Conservation (phyloP, 2,329 filamentous ascomycete genomes). For the Cladobotryum protrusum region DNA sequence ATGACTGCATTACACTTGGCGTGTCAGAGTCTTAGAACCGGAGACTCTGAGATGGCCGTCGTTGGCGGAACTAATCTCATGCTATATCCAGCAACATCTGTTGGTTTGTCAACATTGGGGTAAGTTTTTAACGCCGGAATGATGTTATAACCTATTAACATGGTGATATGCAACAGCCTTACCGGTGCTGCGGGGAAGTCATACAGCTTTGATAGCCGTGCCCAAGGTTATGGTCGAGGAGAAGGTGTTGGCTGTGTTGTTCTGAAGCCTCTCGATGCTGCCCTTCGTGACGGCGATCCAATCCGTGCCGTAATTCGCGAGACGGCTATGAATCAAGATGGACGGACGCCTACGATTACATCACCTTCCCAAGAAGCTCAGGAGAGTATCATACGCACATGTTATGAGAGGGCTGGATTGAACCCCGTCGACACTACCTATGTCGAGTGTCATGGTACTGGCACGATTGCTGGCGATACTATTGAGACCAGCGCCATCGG, state of each 20-base stretch:
- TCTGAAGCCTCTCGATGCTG: conserved; percentile 1
- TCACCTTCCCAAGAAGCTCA: conserved; percentile 1
- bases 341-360: conserved; percentile 2
- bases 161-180: background rate
- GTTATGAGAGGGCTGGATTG: background rate
- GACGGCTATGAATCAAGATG: conserved; percentile 4
- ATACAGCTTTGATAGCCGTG: background rate
- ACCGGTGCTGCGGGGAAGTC: background rate
- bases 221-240: conserved; percentile 7
- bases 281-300: conserved; percentile 3
- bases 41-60: conserved; percentile 2
- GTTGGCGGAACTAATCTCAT: conserved; percentile 16
- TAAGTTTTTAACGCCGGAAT: background rate
- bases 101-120: background rate
- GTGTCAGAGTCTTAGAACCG: background rate
- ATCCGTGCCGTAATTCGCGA: conserved; percentile 2
- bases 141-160: background rate
- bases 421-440: background rate
- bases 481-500: background rate
- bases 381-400: background rate
- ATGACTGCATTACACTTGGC: conserved; percentile 3
- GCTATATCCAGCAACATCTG: background rate
- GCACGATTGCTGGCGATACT: conserved; percentile 16
- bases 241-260: conserved; percentile 5
- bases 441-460: conserved; percentile 4